Evolutionary conservation across 805 yeast genomes (phyloP), one percentile per base, ranked within the genome.

Genomic region (Candida jianshihensis): DNA sequence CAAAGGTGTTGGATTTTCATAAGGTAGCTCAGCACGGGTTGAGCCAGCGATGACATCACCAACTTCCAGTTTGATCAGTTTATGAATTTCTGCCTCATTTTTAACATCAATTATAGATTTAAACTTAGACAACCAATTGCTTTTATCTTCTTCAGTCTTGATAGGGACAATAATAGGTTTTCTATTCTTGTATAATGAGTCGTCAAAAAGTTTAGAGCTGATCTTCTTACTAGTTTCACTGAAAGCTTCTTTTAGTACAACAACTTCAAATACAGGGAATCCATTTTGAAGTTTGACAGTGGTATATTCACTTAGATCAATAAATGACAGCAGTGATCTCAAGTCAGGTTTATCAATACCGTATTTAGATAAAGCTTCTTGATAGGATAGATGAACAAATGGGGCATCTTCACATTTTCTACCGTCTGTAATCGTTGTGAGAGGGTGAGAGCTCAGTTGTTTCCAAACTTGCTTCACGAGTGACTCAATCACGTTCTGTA

Each of bases 281-380:
- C 61, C 66, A 4, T 53, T 44, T 19, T 71, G 57, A 6, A 63
- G 56, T 3, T 37, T 46, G 2, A 66, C 57, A 13, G 51, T 49
- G 3, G 65, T 54, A 16, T 42, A 42, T 8, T 34, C 30, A 18
- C 42, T 35, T 31, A 53, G 13, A 22, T 49, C 47, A 6, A 41
- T 33, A 19, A 53, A 40, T 24, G 66, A 53, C 22, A 86, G 44
- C 1, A 62, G 53, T 0, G 83, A 80, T 42, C 97, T 68, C 44
- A 92, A 60, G 57, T 92, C 97, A 0, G 98, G 98, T 56, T 92
- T 92, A 55, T 92, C 98, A 35, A 89, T 83, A 13, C 98, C 98
- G 52, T 77, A 92, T 15, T 60, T 65, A 2, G 73, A 54, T 57
- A 92, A 66, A 0, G 87, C 96, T 3, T 84, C 81, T 1, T 57